These are phyloP conservation scores for Colletotrichum echinochloae DNA, from an alignment of 2,329 filamentous ascomycete species.

Conservation along the genomic window DNA sequence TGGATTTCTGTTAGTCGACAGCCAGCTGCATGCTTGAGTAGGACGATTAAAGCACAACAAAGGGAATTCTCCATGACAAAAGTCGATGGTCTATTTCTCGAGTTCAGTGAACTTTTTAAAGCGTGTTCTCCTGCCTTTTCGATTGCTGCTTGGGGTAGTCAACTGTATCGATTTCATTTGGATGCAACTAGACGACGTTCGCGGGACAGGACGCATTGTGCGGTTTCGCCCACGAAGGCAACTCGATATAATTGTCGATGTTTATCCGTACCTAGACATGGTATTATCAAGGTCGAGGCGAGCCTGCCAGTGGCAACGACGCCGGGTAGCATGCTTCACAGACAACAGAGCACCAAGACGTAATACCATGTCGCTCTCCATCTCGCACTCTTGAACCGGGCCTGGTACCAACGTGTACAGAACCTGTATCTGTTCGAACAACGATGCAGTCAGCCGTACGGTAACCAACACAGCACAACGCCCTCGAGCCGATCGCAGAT, in stretches of 20 bases:
- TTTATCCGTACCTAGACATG: no score
- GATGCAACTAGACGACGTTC: not conserved
- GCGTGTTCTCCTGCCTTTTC: not conserved
- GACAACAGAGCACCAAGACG: not conserved
- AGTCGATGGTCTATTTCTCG: not conserved
- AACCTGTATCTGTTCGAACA: not conserved
- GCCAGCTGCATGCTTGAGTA: not conserved
- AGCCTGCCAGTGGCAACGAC: not conserved
- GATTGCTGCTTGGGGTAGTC: not conserved
- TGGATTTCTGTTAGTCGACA: not conserved
- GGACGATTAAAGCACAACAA: not conserved
- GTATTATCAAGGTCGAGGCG: not conserved
- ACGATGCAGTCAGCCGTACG: not conserved
- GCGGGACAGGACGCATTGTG: not conserved
- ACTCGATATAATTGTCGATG: not conserved
- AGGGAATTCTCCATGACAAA: not conserved
- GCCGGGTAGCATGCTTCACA: not conserved
- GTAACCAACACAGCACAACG: conserved; percentile 13
- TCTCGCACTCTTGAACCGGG: not conserved
- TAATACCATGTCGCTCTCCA: not conserved
- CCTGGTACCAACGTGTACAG: not conserved
- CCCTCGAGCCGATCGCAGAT: conserved; percentile 28
- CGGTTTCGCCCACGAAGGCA: not conserved
- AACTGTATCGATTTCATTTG: not conserved
- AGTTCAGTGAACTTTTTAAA: not conserved